phyloP scores from a whole-genome alignment of 441 rosid genomes.

The Oxalis stricta region DNA sequence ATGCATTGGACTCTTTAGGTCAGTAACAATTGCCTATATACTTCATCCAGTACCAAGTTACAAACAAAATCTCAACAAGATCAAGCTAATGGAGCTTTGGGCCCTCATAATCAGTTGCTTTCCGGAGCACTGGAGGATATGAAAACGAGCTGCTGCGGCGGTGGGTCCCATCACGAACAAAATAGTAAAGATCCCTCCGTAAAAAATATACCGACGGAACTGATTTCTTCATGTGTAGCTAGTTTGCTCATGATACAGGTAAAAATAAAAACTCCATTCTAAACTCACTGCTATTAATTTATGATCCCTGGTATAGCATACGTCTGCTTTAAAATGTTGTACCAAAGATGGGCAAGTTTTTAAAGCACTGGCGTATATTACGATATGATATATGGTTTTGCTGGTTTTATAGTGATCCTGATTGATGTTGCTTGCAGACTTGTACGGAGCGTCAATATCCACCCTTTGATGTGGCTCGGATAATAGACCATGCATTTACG shows the following conservation, averaged over 20 bases:
- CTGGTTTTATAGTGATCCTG: slow-evolving; percentile 7
- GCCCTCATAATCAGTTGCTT: slow-evolving; percentile 19
- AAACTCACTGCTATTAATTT: no score
- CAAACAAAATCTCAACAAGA: slow-evolving; percentile 27
- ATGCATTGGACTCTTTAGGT: slow-evolving; percentile 53
- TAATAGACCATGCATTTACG: slow-evolving; percentile 66
- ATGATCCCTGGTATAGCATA: no score
- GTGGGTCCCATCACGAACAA: no score
- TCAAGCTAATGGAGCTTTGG: slow-evolving; percentile 22
- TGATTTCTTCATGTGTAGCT: slow-evolving; percentile 79
- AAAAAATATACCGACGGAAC: slow-evolving; percentile 50
- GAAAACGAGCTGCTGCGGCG: slow-evolving; percentile 9
- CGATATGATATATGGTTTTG: not conserved
- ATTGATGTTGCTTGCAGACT: slow-evolving; percentile 43
- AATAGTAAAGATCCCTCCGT: no score
- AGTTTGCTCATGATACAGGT: slow-evolving; percentile 87
- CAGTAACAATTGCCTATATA: slow-evolving; percentile 26
- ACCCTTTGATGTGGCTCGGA: slow-evolving; percentile 81
- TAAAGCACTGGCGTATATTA: not conserved
- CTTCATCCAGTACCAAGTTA: slow-evolving; percentile 15
- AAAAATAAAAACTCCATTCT: no score
- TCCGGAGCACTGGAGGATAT: slow-evolving; percentile 18
- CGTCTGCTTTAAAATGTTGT: no score
- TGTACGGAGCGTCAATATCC: slow-evolving; percentile 84
- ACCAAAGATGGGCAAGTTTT: no score